phyloP scores from a whole-genome alignment of 805 yeast genomes.

The Saccharomyces paradoxus region DNA sequence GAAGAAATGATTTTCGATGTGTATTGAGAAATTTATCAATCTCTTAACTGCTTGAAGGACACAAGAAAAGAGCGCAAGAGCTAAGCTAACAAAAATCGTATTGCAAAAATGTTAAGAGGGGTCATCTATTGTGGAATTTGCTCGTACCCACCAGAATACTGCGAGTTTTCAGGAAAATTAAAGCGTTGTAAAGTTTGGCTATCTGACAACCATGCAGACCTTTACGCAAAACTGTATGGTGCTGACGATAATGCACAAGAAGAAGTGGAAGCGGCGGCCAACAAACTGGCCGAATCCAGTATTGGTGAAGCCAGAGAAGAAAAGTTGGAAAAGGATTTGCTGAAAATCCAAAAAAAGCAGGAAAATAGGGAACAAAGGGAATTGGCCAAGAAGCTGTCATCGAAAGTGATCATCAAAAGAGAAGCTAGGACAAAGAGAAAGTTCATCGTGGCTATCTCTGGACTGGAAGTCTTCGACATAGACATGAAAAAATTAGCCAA shows the following conservation, averaged over 20 bases:
- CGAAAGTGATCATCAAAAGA: slow-evolving; percentile 75
- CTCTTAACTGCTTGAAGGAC: no score
- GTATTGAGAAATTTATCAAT: not conserved
- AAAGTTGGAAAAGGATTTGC: slow-evolving; percentile 71
- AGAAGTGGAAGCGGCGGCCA: slow-evolving; percentile 29
- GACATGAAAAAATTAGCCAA: slow-evolving; percentile 88
- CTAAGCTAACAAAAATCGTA: not conserved
- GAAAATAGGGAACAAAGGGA: slow-evolving; percentile 82
- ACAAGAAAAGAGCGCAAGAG: not conserved
- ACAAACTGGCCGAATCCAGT: slow-evolving; percentile 42
- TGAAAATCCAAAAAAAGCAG: slow-evolving; percentile 78
- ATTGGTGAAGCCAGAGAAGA: slow-evolving; percentile 72
- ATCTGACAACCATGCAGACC: slow-evolving; percentile 45
- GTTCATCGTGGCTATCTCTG: slow-evolving; percentile 76
- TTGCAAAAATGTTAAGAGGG: slow-evolving; percentile 26
- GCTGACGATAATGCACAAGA: slow-evolving; percentile 41
- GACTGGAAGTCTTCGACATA: slow-evolving; percentile 79
- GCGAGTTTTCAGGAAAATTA: slow-evolving; percentile 81
- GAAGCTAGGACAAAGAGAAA: slow-evolving; percentile 87
- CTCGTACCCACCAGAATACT: slow-evolving; percentile 79
- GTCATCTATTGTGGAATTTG: slow-evolving; percentile 73
- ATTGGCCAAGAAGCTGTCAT: slow-evolving; percentile 64
- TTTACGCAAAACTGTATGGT: slow-evolving; percentile 51
- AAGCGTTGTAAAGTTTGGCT: slow-evolving; percentile 84
- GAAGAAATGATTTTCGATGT: not conserved